Conservation (phyloP, 176 grass and related monocot species). For the Neostapfia colusana region DNA sequence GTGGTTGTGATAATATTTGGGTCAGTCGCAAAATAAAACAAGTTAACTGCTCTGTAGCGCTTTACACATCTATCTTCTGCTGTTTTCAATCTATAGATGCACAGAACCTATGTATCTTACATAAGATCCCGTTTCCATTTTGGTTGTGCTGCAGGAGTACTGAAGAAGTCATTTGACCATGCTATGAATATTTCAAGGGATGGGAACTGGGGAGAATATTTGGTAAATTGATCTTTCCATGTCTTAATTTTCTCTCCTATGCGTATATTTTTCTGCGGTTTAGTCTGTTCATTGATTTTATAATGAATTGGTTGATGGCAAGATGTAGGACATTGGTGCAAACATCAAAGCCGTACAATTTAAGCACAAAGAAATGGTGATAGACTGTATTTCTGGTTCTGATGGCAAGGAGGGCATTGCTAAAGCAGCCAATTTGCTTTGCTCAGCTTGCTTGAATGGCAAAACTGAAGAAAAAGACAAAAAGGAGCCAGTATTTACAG, state of each 20-base stretch:
- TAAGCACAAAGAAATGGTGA: constrained; percentile 46
- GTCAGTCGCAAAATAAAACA: neutral
- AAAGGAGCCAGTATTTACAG: constrained; percentile 50
- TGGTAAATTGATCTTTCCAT: constrained; percentile 44
- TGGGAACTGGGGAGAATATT: constrained; percentile 35
- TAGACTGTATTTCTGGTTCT: constrained; percentile 72
- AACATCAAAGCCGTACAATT: constrained; percentile 40
- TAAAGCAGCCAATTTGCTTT: constrained; percentile 90
- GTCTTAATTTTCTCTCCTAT: constrained; percentile 4
- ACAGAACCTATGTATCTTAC: neutral
- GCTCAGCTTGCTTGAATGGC: constrained; percentile 47
- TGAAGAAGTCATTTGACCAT: constrained; percentile 66
- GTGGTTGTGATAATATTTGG: neutral
- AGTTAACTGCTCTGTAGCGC: constrained; percentile 1
- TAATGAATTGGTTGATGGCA: constrained; percentile 25
- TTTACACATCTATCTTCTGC: constrained; percentile 21
- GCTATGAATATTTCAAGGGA: constrained; percentile 44
- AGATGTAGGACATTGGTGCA: constrained; percentile 56
- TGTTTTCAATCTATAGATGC: constrained; percentile 26
- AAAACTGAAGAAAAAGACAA: constrained; percentile 30
- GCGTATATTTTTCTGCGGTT: neutral
- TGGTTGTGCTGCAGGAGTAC: constrained; percentile 52
- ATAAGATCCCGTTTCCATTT: constrained; percentile 23
- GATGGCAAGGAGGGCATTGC: constrained; percentile 86
- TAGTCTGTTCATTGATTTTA: constrained; percentile 33